These are phyloP conservation scores for Hypoxylon rickii DNA, from an alignment of 495 filamentous ascomycete species.

Conservation along the genomic window DNA sequence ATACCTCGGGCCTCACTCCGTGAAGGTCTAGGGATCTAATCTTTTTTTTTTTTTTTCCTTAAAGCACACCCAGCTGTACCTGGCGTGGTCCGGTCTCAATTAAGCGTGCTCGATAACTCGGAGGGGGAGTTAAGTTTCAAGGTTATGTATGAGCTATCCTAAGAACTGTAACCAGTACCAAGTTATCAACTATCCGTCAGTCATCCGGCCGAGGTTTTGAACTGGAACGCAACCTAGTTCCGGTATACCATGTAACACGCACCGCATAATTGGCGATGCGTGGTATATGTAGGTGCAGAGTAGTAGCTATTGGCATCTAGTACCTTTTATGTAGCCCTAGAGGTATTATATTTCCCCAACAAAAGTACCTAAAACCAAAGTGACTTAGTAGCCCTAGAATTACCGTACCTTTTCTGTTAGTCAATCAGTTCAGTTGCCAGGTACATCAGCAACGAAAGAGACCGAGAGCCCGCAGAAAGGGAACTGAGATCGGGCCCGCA, in stretches of 20 bases:
- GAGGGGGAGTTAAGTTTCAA: background rate
- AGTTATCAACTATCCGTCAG: background rate
- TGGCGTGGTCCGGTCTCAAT: slow-evolving; percentile 14
- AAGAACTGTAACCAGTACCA: slow-evolving; percentile 5
- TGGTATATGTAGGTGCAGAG: slow-evolving; percentile 3
- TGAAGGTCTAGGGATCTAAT: slow-evolving; percentile 21
- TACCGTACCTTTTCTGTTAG: too few species aligned
- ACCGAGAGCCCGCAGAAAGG: slow-evolving; percentile 1
- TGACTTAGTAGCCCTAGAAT: too few species aligned
- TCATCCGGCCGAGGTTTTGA: slow-evolving; percentile 2
- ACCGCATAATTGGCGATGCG: slow-evolving; percentile 9
- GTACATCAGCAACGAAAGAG: too few species aligned
- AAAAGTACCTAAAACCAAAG: too few species aligned
- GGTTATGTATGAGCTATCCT: slow-evolving; percentile 1
- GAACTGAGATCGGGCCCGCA: slow-evolving; percentile 7
- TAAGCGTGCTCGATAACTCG: slow-evolving; percentile 19
- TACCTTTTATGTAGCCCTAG: too few species aligned
- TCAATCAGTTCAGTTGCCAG: too few species aligned
- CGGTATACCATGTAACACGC: slow-evolving; percentile 16
- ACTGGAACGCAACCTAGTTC: slow-evolving; percentile 5
- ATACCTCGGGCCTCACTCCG: slow-evolving; percentile 26
- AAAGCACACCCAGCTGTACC: background rate
- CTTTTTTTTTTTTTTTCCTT: too few species aligned
- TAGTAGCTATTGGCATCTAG: too few species aligned
- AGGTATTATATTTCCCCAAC: too few species aligned